These are phyloP conservation scores for Globisporangium carolinianum DNA, from an alignment of 352 stramenopile genomes.

Conservation along the genomic window DNA sequence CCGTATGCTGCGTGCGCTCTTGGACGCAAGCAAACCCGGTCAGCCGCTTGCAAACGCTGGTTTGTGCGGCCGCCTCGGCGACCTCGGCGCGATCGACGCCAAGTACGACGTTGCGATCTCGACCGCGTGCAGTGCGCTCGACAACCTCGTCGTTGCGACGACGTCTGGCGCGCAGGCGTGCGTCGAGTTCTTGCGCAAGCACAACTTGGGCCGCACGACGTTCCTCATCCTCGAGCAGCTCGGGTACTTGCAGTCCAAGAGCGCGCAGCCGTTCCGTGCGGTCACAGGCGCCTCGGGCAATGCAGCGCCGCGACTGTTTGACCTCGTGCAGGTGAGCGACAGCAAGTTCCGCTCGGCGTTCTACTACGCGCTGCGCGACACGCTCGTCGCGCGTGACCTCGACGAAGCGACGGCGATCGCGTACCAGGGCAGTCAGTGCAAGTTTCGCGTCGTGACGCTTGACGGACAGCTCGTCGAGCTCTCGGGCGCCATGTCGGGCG, in stretches of 20 bases:
- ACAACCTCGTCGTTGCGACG: conserved; percentile 97
- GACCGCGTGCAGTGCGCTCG: conserved; percentile 93
- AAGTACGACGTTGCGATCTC: conserved; percentile 98
- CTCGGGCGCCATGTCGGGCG: conserved; percentile 98
- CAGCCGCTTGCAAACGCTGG: conserved; percentile 90
- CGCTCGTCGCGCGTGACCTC: conserved; percentile 94
- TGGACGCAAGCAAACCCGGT: conserved; percentile 87
- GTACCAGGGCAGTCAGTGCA: conserved; percentile 89
- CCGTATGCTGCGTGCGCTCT: conserved; percentile 83
- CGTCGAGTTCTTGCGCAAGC: conserved; percentile 92
- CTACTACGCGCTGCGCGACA: conserved; percentile 96
- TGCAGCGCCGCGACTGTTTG: conserved; percentile 71
- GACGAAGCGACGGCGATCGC: conserved; percentile 88
- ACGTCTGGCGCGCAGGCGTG: conserved; percentile 93
- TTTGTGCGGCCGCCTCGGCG: conserved; percentile 94
- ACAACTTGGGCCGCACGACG: conserved; percentile 94
- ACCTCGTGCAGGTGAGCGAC: conserved; percentile 85
- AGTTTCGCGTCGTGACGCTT: conserved; percentile 96
- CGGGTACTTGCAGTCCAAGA: conserved; percentile 67
- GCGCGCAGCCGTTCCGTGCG: conserved; percentile 51
- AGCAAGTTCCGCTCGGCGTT: conserved; percentile 90
- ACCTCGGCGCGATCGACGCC: conserved; percentile 93
- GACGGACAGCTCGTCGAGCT: conserved; percentile 97
- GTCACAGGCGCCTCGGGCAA: conserved; percentile 43
- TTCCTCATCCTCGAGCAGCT: conserved; percentile 99